Conservation (phyloP, 495 filamentous ascomycete species). For the Oidiodendron maius region DNA sequence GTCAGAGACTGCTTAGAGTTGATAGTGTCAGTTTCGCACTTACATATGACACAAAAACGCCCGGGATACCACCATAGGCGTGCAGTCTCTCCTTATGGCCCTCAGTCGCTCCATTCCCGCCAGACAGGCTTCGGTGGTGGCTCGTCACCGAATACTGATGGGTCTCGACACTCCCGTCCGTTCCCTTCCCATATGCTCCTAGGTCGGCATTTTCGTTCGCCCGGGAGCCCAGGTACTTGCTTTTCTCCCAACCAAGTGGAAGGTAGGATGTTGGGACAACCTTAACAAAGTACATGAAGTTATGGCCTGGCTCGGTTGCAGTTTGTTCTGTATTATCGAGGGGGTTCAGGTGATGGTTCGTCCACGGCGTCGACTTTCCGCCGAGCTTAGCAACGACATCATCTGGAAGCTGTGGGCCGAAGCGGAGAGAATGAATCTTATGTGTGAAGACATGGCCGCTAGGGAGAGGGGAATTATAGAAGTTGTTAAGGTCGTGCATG, state of each 20-base stretch:
- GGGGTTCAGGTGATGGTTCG: slow-evolving; percentile 86
- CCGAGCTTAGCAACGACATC: slow-evolving; percentile 57
- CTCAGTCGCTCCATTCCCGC: slow-evolving; percentile 75
- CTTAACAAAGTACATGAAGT: slow-evolving; percentile 99
- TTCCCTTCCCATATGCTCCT: slow-evolving; percentile 54
- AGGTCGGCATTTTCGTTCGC: slow-evolving; percentile 50
- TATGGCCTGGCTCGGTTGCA: slow-evolving; percentile 77
- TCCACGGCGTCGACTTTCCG: slow-evolving; percentile 58
- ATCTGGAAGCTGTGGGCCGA: slow-evolving; percentile 86
- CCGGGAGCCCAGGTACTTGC: slow-evolving; percentile 28
- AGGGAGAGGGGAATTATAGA: slow-evolving; percentile 61
- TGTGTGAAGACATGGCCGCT: slow-evolving; percentile 82
- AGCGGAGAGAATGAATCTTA: slow-evolving; percentile 82
- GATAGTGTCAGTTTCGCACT: slow-evolving; percentile 27
- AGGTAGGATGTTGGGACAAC: slow-evolving; percentile 94
- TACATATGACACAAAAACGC: slow-evolving; percentile 96
- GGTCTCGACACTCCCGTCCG: slow-evolving; percentile 82
- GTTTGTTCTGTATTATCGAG: slow-evolving; percentile 76
- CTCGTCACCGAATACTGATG: slow-evolving; percentile 97
- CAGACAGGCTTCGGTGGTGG: slow-evolving; percentile 78
- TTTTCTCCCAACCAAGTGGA: slow-evolving; percentile 69
- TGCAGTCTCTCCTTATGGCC: slow-evolving; percentile 89
- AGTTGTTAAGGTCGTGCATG: slow-evolving; percentile 94
- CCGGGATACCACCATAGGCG: slow-evolving; percentile 85
- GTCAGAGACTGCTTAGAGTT: slow-evolving; percentile 4